Evolutionary conservation across 2,329 filamentous ascomycete genomes (phyloP), one percentile per base, ranked within the genome.

Genomic region (Arthrobotrys iridis): DNA sequence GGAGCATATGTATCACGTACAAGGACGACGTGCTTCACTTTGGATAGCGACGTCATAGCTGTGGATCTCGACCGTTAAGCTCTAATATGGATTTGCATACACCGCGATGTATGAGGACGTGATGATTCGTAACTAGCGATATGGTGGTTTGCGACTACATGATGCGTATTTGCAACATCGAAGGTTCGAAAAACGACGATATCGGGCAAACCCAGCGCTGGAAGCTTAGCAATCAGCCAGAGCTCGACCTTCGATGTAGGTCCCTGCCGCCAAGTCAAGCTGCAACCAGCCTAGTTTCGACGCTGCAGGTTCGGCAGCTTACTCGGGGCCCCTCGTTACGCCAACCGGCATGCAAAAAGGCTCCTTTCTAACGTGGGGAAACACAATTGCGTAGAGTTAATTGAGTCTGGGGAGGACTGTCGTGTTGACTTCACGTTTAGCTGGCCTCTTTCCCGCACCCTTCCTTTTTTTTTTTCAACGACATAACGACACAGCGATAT

Each of bases 21-120:
- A 79, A 95, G 87, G 77, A 93, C 85, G 77, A 95, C 90, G 81
- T 93, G 89, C 80, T 92, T 90, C 80, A 94, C 87, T 79, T 90
- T 89, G 63, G 87, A 82, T 26, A 91, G 85, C 75, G 89, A 90
- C 88, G 91, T 91, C 28, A 78, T 83, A 67, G 59, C 20, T 52
- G 4, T 28, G 35, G 13, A 7, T n/a, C 22, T 15, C 20, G 6
- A 28, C 33, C 30, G 20, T 33, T 11, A 22, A 35, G 15, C 43
- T 37, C 4, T 10, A 6, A 28, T 18, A 18, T 26, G 20, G 10
- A 18, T 22, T 35, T 18, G 8, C 22, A 6, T 4, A 18, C 35
- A 48, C 15, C n/a, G 28, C 15, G 40, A 20, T 15, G 41, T 57
- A 37, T 33, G 4, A 43, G 20, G 6, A 40, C 11, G 8, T 66